A percentile compares a stretch with the other conserved stretches of the same genome.
Conservation (phyloP, 805 yeast genomes). For the Saccharomycopsis sp. region DNA sequence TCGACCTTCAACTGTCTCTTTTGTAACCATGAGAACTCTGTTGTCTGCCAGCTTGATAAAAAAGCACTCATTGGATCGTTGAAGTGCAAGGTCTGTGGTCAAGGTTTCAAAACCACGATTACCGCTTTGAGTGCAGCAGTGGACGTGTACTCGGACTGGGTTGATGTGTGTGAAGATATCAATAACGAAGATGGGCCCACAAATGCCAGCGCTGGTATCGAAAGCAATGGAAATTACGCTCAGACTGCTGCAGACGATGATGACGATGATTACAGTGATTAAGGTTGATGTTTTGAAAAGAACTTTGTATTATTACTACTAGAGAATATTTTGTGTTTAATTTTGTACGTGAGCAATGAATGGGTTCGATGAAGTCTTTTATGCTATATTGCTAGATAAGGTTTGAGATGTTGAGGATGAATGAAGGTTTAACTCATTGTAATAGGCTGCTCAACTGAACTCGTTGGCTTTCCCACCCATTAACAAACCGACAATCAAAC, state of each 20-base stretch:
- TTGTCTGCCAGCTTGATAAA: slow-evolving; percentile 80
- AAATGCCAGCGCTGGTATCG: not conserved
- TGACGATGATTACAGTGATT: slow-evolving; percentile 21
- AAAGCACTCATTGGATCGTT: slow-evolving; percentile 75
- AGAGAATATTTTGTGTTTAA: no score
- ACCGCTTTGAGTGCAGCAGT: slow-evolving; percentile 76
- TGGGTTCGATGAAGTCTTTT: not conserved
- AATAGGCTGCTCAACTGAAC: slow-evolving; percentile 3
- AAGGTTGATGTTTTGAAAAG: not conserved
- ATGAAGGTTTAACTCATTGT: no score
- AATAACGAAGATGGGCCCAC: slow-evolving; percentile 49
- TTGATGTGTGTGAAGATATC: slow-evolving; percentile 88
- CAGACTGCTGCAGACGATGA: slow-evolving; percentile 23
- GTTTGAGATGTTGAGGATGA: slow-evolving; percentile 1
- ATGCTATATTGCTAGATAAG: not conserved
- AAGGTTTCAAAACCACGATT: slow-evolving; percentile 80
- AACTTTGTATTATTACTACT: no score
- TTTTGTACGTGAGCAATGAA: no score
- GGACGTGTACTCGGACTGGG: slow-evolving; percentile 95
- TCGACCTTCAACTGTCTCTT: slow-evolving; percentile 83
- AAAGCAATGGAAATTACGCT: slow-evolving; percentile 23
- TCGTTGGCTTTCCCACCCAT: slow-evolving; percentile 96
- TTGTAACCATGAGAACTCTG: slow-evolving; percentile 92
- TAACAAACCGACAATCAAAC: slow-evolving; percentile 90
- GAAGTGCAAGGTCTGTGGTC: slow-evolving; percentile 90